Evolutionary conservation across 306 rosid genomes (phyloP).

Genomic region (Fagus sylvatica): DNA sequence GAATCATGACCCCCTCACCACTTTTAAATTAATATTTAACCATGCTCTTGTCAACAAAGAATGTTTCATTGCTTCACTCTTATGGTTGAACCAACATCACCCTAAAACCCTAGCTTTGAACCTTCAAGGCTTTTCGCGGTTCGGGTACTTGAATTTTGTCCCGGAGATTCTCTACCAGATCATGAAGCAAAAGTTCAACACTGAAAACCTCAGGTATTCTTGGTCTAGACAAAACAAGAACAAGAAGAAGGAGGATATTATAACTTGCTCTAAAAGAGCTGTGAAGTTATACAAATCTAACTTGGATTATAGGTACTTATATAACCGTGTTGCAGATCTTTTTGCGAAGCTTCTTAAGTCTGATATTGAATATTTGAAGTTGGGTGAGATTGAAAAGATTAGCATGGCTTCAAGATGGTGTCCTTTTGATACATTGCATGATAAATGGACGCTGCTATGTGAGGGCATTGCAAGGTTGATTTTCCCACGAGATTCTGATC

Average conservation of each 20-base stretch:
- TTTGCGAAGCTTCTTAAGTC: background rate
- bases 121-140: no score
- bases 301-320: background rate
- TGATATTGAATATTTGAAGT: background rate
- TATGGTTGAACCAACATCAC: no score
- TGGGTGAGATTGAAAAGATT: background rate
- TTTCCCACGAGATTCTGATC: background rate
- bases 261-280: background rate
- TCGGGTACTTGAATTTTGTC: no score
- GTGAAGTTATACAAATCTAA: background rate
- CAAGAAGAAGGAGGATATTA: background rate
- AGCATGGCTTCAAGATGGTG: slow-evolving; percentile 3
- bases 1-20: no score
- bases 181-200: no score
- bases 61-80: no score
- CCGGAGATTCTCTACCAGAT: no score
- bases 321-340: background rate
- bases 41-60: no score
- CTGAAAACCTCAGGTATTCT: no score
- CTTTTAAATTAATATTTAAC: no score
- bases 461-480: background rate
- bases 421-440: background rate
- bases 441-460: background rate
- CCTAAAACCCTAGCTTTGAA: no score
- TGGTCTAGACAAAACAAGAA: background rate